Evolutionary conservation across 176 grass and related monocot genomes (phyloP), one percentile per base, ranked within the genome.

Genomic region (Pontederia paniculata): DNA sequence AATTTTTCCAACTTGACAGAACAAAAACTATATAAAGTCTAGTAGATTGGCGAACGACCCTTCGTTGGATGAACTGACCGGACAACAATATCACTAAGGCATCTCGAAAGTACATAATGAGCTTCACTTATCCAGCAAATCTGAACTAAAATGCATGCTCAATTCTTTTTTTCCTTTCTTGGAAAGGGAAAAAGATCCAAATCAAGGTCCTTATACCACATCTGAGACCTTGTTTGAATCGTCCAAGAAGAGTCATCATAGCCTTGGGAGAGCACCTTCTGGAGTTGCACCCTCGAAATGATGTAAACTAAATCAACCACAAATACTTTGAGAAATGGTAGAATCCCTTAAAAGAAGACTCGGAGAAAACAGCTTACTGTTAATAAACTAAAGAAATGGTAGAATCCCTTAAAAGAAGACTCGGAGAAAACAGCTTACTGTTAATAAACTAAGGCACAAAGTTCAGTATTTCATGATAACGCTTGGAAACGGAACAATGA

Each of bases 221-320:
- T 68, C 53, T 55, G n/a, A n/a, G n/a, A n/a, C n/a, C 74, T 79
- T 51, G 85, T 86, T 51, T 96, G 82, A 8, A 96, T 75, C 10
- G 82, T 67, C 90, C 90, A 96, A 21, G 79, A 75, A 50, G 70
- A 53, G 1, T 96, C 90, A 50, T 96, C 90, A 12, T 83, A 86
- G 21, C 85, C 90, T 20, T 73, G 69, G 44, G 82, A 52, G 9
- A 96, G 82, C 48, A 96, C 90, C 70, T 64, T 96, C 8, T 96
- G 48, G 23, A 96, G 74, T 21, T 83, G 86, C 28, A 96, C 76
- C 62, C 90, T 96, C n/a, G n/a, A n/a, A n/a, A n/a, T n/a, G n/a
- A n/a, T n/a, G n/a, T n/a, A n/a, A n/a, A n/a, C n/a, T n/a, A n/a
- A n/a, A n/a, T n/a, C n/a, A n/a, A n/a, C n/a, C n/a, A n/a, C n/a